Base-by-base conservation (phyloP, 257 asterid species). In the Cynanchum wilfordii region DNA sequence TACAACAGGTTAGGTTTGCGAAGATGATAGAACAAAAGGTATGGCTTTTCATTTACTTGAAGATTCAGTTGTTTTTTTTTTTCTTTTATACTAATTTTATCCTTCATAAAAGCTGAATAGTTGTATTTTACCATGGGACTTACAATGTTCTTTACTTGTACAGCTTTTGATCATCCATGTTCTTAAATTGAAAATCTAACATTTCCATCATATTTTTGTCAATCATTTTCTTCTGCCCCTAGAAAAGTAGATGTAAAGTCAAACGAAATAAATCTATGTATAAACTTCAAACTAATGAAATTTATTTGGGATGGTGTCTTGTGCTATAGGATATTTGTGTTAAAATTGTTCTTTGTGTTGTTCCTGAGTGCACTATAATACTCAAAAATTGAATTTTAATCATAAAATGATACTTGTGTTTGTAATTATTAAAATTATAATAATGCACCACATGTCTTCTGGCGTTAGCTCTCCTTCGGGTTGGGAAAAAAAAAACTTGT, bases 11-110 rank as follows among this genome's bases (percentile, higher is more conserved):
- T 50, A 93, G 84, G 82, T 77, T 83, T 74, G 84, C 83, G 81
- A 84, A 80, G 68, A 74, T 82, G 67, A 87, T 87, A 73, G 86
- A 81, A 68, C 82, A 86, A 72, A 91, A 89, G 97, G 99, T 90
- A 63, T 11, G 68, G 15, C 19, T 63, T 33, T 63, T 33, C 3
- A 30, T 60, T 33, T 33, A 12, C 7, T 17, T 17, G 20, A 63
- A 63, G 7, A 3, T 15, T 16, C 24, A 60, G 16, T 13, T 60
- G 16, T 12, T 24, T 60, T 15, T 13, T 0, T 27, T 19, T 27
- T 27, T 60, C 16, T 27, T 3, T 11, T n/a, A 15, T 30, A 10
- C 44, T 62, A 10, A 62, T 62, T 62, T 30, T 29, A 29, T 29
- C 40, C 17, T 29, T 60, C 16, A 29, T 4, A 27, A 16, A 60